Conservation (phyloP, 75 land plant species). For the Ceratopteris richardii region DNA sequence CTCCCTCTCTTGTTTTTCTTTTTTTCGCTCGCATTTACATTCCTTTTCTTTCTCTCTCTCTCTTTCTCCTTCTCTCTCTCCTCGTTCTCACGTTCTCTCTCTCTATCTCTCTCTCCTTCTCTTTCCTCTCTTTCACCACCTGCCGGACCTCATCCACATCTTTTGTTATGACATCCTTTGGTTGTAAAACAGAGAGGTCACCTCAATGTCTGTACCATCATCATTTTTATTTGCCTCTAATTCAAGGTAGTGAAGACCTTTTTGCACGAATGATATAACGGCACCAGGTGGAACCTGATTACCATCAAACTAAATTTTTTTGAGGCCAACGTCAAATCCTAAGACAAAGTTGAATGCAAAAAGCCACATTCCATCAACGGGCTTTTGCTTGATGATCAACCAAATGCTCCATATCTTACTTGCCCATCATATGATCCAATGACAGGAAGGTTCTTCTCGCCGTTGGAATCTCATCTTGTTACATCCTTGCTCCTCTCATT, state of each 20-base stretch:
- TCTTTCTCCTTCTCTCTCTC: constrained; percentile 30
- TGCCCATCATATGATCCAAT: too few species aligned
- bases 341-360: constrained; percentile 82
- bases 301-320: constrained; percentile 76
- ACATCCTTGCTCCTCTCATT: too few species aligned
- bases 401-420: too few species aligned
- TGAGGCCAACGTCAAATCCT: constrained; percentile 93
- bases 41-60: constrained; percentile 18
- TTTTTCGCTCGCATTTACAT: too few species aligned
- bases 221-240: constrained; percentile 81
- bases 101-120: constrained; percentile 57
- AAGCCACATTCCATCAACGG: too few species aligned
- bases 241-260: constrained; percentile 72
- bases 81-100: constrained; percentile 41
- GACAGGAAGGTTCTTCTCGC: too few species aligned
- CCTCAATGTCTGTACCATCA: constrained; percentile 81
- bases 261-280: constrained; percentile 85
- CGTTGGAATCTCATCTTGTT: too few species aligned
- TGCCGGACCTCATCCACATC: constrained; percentile 69
- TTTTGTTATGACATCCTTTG: constrained; percentile 88
- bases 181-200: constrained; percentile 82
- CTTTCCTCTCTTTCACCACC: constrained; percentile 73
- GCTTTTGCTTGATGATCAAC: too few species aligned
- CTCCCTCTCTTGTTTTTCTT: constrained; percentile 34
- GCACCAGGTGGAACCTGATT: constrained; percentile 89